phyloP scores from a whole-genome alignment of 345 rosid species.

The Sisymbrium altissimum region DNA sequence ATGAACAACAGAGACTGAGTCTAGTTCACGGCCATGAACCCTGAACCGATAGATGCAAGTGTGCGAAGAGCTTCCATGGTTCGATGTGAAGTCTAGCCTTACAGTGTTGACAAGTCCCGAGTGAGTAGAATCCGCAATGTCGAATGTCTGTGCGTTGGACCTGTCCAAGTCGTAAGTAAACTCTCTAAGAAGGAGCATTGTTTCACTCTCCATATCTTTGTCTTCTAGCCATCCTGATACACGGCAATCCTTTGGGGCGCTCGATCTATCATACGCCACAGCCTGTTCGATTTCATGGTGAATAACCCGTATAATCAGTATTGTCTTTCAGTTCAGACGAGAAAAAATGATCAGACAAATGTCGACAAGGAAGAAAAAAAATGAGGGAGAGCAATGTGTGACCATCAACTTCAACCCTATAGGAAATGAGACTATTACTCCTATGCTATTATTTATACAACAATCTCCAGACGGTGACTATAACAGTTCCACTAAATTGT shows the following conservation, averaged over 20 bases:
- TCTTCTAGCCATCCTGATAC: constrained; percentile 84
- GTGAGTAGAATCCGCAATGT: constrained; percentile 41
- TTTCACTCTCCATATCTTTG: constrained; percentile 30
- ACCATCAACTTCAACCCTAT: neutral
- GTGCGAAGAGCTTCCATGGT: constrained; percentile 74
- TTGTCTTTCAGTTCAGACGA: neutral
- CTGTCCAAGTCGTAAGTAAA: constrained; percentile 83
- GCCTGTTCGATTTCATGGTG: constrained; percentile 43
- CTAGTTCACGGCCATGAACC: constrained; percentile 83
- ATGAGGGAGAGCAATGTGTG: neutral
- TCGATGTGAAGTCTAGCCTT: constrained; percentile 70
- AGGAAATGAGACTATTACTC: neutral
- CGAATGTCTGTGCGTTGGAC: constrained; percentile 82
- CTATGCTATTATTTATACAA: too few relatives aligned
- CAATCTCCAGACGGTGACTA: neutral
- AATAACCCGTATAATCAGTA: constrained; percentile 10
- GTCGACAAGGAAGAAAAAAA: neutral
- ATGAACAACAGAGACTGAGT: constrained; percentile 34
- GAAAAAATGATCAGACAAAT: neutral
- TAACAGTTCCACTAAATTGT: neutral
- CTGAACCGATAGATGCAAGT: constrained; percentile 93
- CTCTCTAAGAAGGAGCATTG: constrained; percentile 60
- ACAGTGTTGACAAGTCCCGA: constrained; percentile 60
- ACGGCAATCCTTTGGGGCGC: constrained; percentile 91
- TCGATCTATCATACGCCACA: constrained; percentile 84